Conservation (phyloP, 441 rosid genomes). For the Flueggea neowawraea region DNA sequence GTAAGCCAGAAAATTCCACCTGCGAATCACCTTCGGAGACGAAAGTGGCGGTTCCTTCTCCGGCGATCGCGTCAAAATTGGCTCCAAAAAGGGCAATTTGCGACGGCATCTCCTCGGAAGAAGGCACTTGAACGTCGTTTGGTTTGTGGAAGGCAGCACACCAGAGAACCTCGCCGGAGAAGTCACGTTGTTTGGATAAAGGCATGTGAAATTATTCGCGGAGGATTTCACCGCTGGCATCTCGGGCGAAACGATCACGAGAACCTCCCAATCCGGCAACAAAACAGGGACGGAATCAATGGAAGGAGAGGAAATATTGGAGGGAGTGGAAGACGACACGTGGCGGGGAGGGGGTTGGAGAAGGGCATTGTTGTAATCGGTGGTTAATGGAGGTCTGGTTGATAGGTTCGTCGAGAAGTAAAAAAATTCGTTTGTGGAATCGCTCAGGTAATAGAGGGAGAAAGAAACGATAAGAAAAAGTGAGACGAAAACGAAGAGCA, state of each 20-base stretch:
- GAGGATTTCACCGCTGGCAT: background rate
- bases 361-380: background rate
- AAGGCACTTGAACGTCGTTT: conserved; percentile 44
- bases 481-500: conserved; percentile 22
- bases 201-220: conserved; percentile 30
- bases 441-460: conserved; percentile 21
- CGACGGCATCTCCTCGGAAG: conserved; percentile 51
- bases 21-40: conserved; percentile 30
- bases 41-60: conserved; percentile 7
- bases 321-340: background rate
- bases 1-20: conserved; percentile 56
- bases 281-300: conserved; percentile 41
- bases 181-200: conserved; percentile 51
- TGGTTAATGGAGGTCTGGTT: background rate
- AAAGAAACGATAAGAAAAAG: conserved; percentile 24
- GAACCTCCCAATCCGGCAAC: conserved; percentile 70
- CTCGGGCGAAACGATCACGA: conserved; percentile 38
- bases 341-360: background rate
- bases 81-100: conserved; percentile 40
- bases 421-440: conserved; percentile 7
- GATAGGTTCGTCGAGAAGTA: background rate
- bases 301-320: background rate
- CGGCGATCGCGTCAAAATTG: conserved; percentile 32
- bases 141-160: conserved; percentile 41
- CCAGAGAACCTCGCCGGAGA: conserved; percentile 54